Evolutionary conservation across 495 filamentous ascomycete species (phyloP), one percentile per base, ranked within the genome.

Genomic region (Talaromyces trachyspermus): DNA sequence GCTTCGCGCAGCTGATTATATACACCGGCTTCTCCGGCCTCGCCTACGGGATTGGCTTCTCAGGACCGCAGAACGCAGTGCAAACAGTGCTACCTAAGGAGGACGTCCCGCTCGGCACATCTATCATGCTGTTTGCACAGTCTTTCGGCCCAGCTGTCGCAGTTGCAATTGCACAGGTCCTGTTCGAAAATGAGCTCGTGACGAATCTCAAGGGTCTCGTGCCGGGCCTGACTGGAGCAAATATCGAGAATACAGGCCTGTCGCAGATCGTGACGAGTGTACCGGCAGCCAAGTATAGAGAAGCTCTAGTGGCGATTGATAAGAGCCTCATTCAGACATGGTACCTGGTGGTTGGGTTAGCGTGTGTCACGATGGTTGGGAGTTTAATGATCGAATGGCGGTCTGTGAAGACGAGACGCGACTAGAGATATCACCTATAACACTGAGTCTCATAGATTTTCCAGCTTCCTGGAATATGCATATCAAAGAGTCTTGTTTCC

Each of bases 41-140:
- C 35, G 83, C 81, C 3, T 60, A 81, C 15, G 83, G 83, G 0
- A 66, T 78, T 23, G 81, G 82, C 30, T 76, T 83, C 71, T 79
- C 84, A 55, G 72, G 76, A n/a, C 62, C 75, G 0, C 65, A 69
- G 39, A 71, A 83, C 35, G 76, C 74, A 6, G 75, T 74, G n/a
- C 80, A 84, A 50, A 75, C 77, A 0, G 68, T 74, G 2, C 66
- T 84, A 11, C 60, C 70, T 2, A 56, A 53, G 15, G 59, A 64
- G 22, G 79, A 84, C 48, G 62, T 81, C 20, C 63, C 71, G 25
- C 70, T 72, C 2, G 79, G 79, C 10, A 72, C 76, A 19, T 66
- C 78, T 14, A 63, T 81, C 49, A 75, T 80, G 61, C 73, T 82
- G 38, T 82, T 83, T 55, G 65, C 70, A 2, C 80, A 83, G 62